Conservation (phyloP, 2,329 filamentous ascomycete species). For the Elsinoe ampelina region DNA sequence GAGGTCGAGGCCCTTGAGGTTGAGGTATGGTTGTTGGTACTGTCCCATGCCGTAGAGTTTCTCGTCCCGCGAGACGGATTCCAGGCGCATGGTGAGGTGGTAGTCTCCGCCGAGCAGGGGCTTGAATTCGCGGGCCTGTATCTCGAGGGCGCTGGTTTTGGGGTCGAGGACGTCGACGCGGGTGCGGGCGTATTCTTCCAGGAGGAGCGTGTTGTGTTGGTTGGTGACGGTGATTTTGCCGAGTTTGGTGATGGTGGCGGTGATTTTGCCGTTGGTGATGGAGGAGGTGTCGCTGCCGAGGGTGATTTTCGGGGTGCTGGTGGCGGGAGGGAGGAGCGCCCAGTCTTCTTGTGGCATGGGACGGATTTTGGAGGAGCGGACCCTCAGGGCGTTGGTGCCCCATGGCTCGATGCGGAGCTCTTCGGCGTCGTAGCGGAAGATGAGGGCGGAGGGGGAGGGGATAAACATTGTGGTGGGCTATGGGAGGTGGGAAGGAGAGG, state of each 20-base stretch:
- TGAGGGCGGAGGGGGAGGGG: slow-evolving; percentile 46
- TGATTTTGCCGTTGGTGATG: slow-evolving; percentile 42
- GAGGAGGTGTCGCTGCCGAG: slow-evolving; percentile 27
- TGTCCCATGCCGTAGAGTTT: slow-evolving; percentile 62
- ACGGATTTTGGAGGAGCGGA: slow-evolving; percentile 37
- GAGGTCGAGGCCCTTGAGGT: slow-evolving; percentile 53
- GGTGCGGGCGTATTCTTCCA: slow-evolving; percentile 47
- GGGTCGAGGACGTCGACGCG: slow-evolving; percentile 45
- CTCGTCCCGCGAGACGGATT: slow-evolving; percentile 46
- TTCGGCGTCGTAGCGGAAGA: slow-evolving; percentile 49
- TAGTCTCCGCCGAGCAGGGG: slow-evolving; percentile 46
- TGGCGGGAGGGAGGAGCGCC: slow-evolving; percentile 28
- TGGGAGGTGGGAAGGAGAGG: not conserved
- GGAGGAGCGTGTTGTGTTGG: slow-evolving; percentile 32
- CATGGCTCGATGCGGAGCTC: slow-evolving; percentile 41
- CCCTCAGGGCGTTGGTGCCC: slow-evolving; percentile 40
- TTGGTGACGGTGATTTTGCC: slow-evolving; percentile 45
- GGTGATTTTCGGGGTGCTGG: slow-evolving; percentile 10
- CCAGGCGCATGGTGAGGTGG: slow-evolving; percentile 50
- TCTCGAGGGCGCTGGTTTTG: slow-evolving; percentile 48
- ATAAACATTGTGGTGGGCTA: slow-evolving; percentile 25
- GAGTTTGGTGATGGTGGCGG: slow-evolving; percentile 36
- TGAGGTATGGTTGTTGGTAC: slow-evolving; percentile 55
- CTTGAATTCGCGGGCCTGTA: slow-evolving; percentile 51
- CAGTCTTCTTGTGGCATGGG: slow-evolving; percentile 33